Conservation (phyloP, 2,329 filamentous ascomycete genomes). For the Aspergillus proliferans region DNA sequence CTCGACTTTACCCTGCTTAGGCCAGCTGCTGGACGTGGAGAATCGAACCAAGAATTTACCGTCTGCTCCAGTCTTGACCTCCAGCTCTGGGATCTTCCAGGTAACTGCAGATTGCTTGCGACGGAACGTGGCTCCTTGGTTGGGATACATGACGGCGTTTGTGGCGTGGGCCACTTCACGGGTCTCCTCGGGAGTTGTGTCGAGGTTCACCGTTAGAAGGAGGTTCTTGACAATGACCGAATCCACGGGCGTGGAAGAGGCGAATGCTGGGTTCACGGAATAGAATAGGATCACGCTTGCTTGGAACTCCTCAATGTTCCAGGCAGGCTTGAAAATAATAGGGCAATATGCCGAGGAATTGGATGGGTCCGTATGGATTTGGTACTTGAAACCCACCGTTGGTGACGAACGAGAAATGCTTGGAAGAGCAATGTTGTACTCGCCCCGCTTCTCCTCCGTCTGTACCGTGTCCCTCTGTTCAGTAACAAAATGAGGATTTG, state of each 20-base stretch:
- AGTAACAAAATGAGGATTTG: slow-evolving; percentile 84
- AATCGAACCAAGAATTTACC: slow-evolving; percentile 81
- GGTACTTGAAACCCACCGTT: slow-evolving; percentile 85
- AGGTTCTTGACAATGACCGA: slow-evolving; percentile 66
- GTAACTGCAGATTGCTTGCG: slow-evolving; percentile 41
- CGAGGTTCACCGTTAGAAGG: slow-evolving; percentile 56
- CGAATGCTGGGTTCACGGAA: slow-evolving; percentile 67
- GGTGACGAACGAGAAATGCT: slow-evolving; percentile 60
- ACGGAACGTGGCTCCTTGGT: slow-evolving; percentile 39
- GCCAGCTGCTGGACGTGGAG: slow-evolving; percentile 62
- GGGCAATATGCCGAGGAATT: slow-evolving; percentile 59
- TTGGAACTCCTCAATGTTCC: slow-evolving; percentile 80
- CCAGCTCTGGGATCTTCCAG: slow-evolving; percentile 45
- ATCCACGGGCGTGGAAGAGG: slow-evolving; percentile 34
- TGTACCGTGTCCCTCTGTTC: slow-evolving; percentile 41
- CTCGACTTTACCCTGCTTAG: slow-evolving; percentile 71
- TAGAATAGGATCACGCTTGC: slow-evolving; percentile 83
- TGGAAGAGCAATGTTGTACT: slow-evolving; percentile 70
- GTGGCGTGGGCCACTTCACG: slow-evolving; percentile 36
- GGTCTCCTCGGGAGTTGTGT: slow-evolving; percentile 34
- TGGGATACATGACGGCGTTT: slow-evolving; percentile 42
- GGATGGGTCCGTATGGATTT: slow-evolving; percentile 64
- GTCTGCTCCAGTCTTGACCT: slow-evolving; percentile 48
- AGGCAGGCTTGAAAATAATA: slow-evolving; percentile 65
- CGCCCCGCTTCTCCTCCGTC: slow-evolving; percentile 60